A percentile compares a stretch with the other conserved stretches of the same genome.
These are phyloP conservation scores for Phaffomyces opuntiae DNA, from an alignment of 805 yeast genomes.

Conservation along the genomic window DNA sequence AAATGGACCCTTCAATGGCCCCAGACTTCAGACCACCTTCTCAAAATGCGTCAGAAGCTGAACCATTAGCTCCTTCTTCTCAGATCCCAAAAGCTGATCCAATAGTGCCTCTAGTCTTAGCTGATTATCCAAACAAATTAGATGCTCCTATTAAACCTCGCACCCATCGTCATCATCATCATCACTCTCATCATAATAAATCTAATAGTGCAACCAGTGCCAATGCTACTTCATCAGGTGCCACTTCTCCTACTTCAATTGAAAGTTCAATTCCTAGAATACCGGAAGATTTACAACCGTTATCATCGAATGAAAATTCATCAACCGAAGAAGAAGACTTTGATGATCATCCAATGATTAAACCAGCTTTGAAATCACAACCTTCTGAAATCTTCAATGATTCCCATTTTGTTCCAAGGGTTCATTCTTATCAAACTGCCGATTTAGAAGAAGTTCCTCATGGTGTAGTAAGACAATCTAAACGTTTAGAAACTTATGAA, in stretches of 20 bases:
- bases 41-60: constrained; percentile 50
- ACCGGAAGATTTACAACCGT: constrained; percentile 52
- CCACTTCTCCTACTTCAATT: constrained; percentile 11
- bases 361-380: too few species aligned
- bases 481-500: constrained; percentile 53
- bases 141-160: constrained; percentile 64
- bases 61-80: constrained; percentile 59
- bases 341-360: constrained; percentile 1
- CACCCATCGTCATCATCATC: constrained; percentile 23
- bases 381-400: constrained; percentile 7
- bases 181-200: constrained; percentile 9
- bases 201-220: constrained; percentile 8
- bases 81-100: constrained; percentile 70
- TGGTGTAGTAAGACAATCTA: constrained; percentile 86
- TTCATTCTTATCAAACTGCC: constrained; percentile 61
- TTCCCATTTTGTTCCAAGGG: constrained; percentile 22
- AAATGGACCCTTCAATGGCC: constrained; percentile 93
- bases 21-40: constrained; percentile 88
- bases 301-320: constrained; percentile 35
- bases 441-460: constrained; percentile 96
- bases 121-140: constrained; percentile 61
- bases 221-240: constrained; percentile 6
- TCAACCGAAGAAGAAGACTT: constrained; percentile 26
- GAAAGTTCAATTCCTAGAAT: constrained; percentile 40
- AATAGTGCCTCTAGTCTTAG: constrained; percentile 70